Evolutionary conservation across 108 stramenopile species (phyloP), one percentile per base, ranked within the genome.

Genomic region (Cyclostephanos tholiformis): DNA sequence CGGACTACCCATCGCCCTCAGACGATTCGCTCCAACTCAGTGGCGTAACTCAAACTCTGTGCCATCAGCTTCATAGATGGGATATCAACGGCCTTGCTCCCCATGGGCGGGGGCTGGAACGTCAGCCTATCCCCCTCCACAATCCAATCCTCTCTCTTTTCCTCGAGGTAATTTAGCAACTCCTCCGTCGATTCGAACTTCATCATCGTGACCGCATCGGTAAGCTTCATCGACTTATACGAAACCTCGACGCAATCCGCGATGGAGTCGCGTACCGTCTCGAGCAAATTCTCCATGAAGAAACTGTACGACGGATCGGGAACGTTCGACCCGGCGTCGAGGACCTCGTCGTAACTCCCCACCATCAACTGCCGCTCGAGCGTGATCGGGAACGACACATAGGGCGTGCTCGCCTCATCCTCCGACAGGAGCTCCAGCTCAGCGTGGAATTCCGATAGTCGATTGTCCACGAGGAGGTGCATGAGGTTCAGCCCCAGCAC

Each of bases 1-100:
- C 44, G 16, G 13, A 53, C 56, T 39, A 4, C 19, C 3, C n/a
- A 36, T n/a, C 35, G 19, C 59, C 57, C 16, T 77, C 93, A 96
- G 12, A 96, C 89, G 68, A 96, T 96, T 60, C 96, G 83, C 63
- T 96, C 96, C 80, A 96, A 82, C 83, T 96, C 96, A 17, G 91
- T 91, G 16, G 96, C 96, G 82, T 96, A 96, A 64, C 83, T 90
- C 66, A 96, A 67, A 51, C 75, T 89, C 66, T 94, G 93, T 10
- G 80, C 61, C 58, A 96, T 96, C 78, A 91, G 82, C 46, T 94
- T 86, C 85, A 88, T 84, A 30, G 84, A 84, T 19, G 91, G 90
- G 70, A 93, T 88, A 65, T 96, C 93, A 19, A 65, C 76, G 14
- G 89, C 90, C 65, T 86, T 87, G 32, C 73, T 58, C 44, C 87